Conservation (phyloP, 495 filamentous ascomycete species). For the Penicillium subrubescens region DNA sequence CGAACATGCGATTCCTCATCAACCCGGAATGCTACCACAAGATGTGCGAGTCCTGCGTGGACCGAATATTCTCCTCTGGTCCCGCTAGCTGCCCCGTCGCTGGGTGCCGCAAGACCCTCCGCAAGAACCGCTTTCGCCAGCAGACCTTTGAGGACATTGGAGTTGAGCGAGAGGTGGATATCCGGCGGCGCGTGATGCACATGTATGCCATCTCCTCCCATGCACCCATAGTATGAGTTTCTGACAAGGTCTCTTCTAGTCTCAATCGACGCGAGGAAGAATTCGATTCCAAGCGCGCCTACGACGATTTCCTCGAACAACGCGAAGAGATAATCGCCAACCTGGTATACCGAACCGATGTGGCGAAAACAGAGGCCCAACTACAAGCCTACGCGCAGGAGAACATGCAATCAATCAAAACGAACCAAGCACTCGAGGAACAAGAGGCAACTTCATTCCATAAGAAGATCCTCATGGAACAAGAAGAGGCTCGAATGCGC, state of each 20-base stretch:
- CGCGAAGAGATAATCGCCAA: conserved; percentile 91
- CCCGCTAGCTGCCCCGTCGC: conserved; percentile 90
- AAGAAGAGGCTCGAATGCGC: conserved; percentile 61
- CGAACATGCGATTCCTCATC: conserved; percentile 88
- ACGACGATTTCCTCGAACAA: conserved; percentile 92
- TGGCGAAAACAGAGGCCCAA: conserved; percentile 67
- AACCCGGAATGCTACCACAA: conserved; percentile 99
- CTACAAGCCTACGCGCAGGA: conserved; percentile 67
- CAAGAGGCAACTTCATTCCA: conserved; percentile 56
- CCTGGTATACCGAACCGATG: conserved; percentile 71
- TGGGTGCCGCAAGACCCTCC: conserved; percentile 80
- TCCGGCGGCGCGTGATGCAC: conserved; percentile 74
- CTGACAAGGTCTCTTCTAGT: conserved; percentile 24
- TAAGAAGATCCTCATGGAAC: conserved; percentile 67
- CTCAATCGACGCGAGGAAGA: conserved; percentile 91
- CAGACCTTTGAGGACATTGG: conserved; percentile 90
- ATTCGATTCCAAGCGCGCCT: conserved; percentile 77
- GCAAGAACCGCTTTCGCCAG: conserved; percentile 77
- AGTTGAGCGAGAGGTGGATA: conserved; percentile 93
- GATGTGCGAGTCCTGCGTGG: conserved; percentile 94
- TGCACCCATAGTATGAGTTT: not conserved
- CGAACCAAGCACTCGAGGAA: conserved; percentile 55
- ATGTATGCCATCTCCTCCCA: conserved; percentile 46
- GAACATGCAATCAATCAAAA: conserved; percentile 60
- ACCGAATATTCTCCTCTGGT: conserved; percentile 88